Conservation (phyloP, 371 early-diverging fungal genomes). For the Funneliformis caledonium region DNA sequence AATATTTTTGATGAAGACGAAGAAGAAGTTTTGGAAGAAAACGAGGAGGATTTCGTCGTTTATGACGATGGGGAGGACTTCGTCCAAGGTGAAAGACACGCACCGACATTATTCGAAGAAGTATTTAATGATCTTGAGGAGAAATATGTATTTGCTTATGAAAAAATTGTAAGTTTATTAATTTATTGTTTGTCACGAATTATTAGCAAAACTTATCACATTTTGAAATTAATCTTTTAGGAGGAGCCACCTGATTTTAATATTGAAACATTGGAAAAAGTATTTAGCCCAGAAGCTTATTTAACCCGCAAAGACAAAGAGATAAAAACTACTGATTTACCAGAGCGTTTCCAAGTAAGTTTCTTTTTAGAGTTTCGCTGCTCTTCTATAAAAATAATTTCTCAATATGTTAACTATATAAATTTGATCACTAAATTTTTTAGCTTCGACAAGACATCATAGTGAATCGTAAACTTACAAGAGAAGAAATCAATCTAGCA, state of each 20-base stretch:
- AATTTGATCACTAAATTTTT: background rate
- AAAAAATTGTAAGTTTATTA: background rate
- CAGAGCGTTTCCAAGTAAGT: conserved; percentile 88
- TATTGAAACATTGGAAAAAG: background rate
- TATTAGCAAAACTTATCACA: background rate
- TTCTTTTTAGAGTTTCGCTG: background rate
- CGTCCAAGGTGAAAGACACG: conserved; percentile 43
- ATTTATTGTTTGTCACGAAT: background rate
- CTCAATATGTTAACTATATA: background rate
- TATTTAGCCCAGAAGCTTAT: background rate
- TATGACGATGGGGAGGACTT: conserved; percentile 62
- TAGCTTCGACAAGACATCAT: conserved; percentile 51
- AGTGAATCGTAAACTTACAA: conserved; percentile 46
- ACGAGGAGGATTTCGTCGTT: conserved; percentile 50
- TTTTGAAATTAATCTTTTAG: background rate
- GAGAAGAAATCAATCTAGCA: conserved; percentile 66
- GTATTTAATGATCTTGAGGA: conserved; percentile 25
- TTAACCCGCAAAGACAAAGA: conserved; percentile 91
- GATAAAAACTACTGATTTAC: conserved; percentile 86
- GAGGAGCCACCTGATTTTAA: background rate
- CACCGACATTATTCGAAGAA: conserved; percentile 38
- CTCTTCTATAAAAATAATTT: background rate
- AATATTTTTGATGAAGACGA: conserved; percentile 68
- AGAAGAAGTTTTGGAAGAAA: conserved; percentile 52
- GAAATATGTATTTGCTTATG: background rate